Conservation (phyloP, 495 filamentous ascomycete genomes). For the Letharia columbiana region DNA sequence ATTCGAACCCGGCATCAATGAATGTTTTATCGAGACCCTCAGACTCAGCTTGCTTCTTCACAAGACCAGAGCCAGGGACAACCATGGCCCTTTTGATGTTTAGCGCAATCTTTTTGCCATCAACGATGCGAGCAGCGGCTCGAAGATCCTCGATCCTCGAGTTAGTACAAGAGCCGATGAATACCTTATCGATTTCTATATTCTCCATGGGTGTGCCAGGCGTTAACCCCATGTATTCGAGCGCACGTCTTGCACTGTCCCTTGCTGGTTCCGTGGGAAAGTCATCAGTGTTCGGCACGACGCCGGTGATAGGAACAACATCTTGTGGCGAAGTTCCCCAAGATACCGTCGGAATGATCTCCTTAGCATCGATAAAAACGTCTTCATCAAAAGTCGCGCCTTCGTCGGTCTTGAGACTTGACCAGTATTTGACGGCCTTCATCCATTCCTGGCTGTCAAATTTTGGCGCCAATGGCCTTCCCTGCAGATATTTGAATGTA, state of each 20-base stretch:
- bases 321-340: conserved; percentile 98
- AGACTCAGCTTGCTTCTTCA: conserved; percentile 85
- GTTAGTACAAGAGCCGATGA: conserved; percentile 98
- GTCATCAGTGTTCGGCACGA: conserved; percentile 80
- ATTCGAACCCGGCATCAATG: conserved; percentile 86
- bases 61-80: conserved; percentile 87
- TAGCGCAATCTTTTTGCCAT: conserved; percentile 72
- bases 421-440: conserved; percentile 82
- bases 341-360: conserved; percentile 86
- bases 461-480: conserved; percentile 77
- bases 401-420: conserved; percentile 70
- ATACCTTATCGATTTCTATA: conserved; percentile 85
- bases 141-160: conserved; percentile 93
- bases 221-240: conserved; percentile 93
- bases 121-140: conserved; percentile 73
- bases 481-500: conserved; percentile 92
- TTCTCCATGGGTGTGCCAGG: conserved; percentile 86
- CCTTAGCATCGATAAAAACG: conserved; percentile 79
- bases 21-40: conserved; percentile 94
- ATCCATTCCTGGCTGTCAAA: conserved; percentile 81
- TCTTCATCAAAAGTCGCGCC: conserved; percentile 81
- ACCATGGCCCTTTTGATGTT: conserved; percentile 94
- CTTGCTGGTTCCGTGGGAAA: conserved; percentile 72
- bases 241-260: conserved; percentile 64
- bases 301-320: conserved; percentile 84